phyloP scores from a whole-genome alignment of 2,329 filamentous ascomycete species.

The Lasiodiplodia gonubiensis region DNA sequence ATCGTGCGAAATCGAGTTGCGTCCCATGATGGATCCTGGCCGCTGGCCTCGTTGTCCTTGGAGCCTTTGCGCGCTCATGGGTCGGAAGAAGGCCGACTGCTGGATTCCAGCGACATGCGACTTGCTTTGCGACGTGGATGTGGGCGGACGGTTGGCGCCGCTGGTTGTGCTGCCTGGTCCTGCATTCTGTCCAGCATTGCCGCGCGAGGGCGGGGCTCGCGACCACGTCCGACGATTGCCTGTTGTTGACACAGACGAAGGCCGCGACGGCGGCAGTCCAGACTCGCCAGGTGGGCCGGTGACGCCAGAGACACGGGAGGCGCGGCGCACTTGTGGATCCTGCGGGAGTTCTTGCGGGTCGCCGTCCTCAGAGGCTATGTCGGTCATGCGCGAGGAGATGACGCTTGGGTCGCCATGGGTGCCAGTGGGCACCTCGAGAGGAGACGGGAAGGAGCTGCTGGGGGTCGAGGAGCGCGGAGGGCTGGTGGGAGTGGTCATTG shows the following conservation, averaged over 20 bases:
- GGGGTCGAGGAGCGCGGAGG: slow-evolving; percentile 36
- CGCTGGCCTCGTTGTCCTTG: slow-evolving; percentile 81
- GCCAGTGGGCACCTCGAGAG: slow-evolving; percentile 31
- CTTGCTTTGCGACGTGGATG: slow-evolving; percentile 74
- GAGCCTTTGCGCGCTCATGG: slow-evolving; percentile 94
- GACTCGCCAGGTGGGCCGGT: slow-evolving; percentile 56
- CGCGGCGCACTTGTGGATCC: slow-evolving; percentile 34
- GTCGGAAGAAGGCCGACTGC: slow-evolving; percentile 90
- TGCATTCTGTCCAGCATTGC: slow-evolving; percentile 47
- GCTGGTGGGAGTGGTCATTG: slow-evolving; percentile 38
- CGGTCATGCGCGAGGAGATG: slow-evolving; percentile 60
- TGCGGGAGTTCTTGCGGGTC: slow-evolving; percentile 40
- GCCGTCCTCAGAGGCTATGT: slow-evolving; percentile 60
- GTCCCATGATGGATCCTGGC: slow-evolving; percentile 48
- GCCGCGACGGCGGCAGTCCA: slow-evolving; percentile 55
- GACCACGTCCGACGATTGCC: slow-evolving; percentile 57
- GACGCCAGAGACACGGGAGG: slow-evolving; percentile 45
- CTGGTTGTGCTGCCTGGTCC: neutral
- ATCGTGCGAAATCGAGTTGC: slow-evolving; percentile 41
- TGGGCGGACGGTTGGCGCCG: slow-evolving; percentile 57
- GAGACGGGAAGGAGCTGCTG: slow-evolving; percentile 32
- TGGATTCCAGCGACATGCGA: slow-evolving; percentile 90
- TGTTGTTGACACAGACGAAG: slow-evolving; percentile 49
- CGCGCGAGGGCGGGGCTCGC: slow-evolving; percentile 63
- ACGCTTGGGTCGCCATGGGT: slow-evolving; percentile 33